Percentiles rank a stretch among this genome's conserved stretches.
These are phyloP conservation scores for Chromera velia DNA, from an alignment of 73 alveolate genomes.

Conservation along the genomic window DNA sequence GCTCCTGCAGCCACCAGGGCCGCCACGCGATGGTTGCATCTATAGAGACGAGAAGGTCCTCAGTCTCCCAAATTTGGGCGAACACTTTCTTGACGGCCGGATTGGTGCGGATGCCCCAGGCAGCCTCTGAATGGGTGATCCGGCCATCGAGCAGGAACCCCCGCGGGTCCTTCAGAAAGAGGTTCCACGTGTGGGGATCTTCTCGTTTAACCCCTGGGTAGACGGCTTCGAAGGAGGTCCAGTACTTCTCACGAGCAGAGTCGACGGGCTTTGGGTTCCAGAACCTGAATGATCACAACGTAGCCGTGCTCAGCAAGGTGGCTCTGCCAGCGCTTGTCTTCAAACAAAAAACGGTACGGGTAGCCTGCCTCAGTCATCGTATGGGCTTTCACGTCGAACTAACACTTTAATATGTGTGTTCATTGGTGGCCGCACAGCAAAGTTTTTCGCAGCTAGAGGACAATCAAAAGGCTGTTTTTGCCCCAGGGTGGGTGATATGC, in stretches of 20 bases:
- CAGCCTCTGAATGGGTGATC: constrained; percentile 23
- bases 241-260: neutral
- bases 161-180: neutral
- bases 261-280: constrained; percentile 2
- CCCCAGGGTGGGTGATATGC: no score
- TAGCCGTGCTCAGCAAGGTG: constrained; percentile 23
- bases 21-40: constrained; percentile 26
- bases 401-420: no score
- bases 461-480: no score
- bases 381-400: no score
- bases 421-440: no score
- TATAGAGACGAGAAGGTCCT: constrained; percentile 26
- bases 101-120: constrained; percentile 26
- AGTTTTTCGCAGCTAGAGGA: no score
- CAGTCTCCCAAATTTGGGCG: constrained; percentile 16
- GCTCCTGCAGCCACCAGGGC: constrained; percentile 27
- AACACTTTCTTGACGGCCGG: constrained; percentile 24
- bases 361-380: no score
- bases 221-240: constrained; percentile 13
- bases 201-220: constrained; percentile 16
- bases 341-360: constrained; percentile 11
- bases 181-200: constrained; percentile 13
- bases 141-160: constrained; percentile 2
- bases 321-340: constrained; percentile 14
- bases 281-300: neutral